Conservation (phyloP, 768 basidiomycete genomes). For the Thelephora aurantiotincta region DNA sequence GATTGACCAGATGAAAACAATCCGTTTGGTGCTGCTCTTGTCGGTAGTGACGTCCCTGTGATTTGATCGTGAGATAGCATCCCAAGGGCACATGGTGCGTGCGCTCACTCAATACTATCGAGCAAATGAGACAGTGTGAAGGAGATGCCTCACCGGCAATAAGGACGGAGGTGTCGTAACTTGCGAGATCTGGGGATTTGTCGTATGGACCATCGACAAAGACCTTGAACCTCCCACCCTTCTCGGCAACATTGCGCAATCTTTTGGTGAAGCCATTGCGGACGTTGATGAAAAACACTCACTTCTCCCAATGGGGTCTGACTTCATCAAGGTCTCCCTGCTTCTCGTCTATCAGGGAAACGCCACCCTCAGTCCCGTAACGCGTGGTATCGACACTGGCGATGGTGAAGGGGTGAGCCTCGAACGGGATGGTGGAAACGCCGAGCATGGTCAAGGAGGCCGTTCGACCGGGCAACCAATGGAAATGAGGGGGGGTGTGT, state of each 20-base stretch:
- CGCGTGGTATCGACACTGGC: constrained; percentile 19
- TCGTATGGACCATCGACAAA: constrained; percentile 53
- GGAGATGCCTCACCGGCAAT: constrained; percentile 41
- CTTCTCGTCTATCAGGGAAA: constrained; percentile 5
- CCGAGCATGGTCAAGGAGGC: constrained; percentile 36
- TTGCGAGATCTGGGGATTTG: constrained; percentile 22
- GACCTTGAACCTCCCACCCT: constrained; percentile 23
- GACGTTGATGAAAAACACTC: constrained; percentile 46
- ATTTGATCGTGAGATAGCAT: neutral
- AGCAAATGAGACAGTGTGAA: constrained; percentile 31
- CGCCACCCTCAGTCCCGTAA: neutral
- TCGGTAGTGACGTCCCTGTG: constrained; percentile 16
- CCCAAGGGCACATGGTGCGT: neutral
- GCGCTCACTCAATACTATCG: constrained; percentile 26
- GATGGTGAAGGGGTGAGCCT: constrained; percentile 53
- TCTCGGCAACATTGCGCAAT: constrained; percentile 21
- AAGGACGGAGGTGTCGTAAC: constrained; percentile 32
- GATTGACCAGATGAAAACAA: constrained; percentile 30
- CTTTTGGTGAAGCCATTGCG: constrained; percentile 45
- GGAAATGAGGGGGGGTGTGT: constrained; percentile 30
- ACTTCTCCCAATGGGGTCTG: constrained; percentile 19
- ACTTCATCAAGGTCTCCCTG: constrained; percentile 1
- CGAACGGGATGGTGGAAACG: constrained; percentile 28
- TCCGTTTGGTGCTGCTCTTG: constrained; percentile 15
- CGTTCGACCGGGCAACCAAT: constrained; percentile 40